Evolutionary conservation across 2,329 filamentous ascomycete genomes (phyloP).

Genomic region (Ceratocystis papillata): DNA sequence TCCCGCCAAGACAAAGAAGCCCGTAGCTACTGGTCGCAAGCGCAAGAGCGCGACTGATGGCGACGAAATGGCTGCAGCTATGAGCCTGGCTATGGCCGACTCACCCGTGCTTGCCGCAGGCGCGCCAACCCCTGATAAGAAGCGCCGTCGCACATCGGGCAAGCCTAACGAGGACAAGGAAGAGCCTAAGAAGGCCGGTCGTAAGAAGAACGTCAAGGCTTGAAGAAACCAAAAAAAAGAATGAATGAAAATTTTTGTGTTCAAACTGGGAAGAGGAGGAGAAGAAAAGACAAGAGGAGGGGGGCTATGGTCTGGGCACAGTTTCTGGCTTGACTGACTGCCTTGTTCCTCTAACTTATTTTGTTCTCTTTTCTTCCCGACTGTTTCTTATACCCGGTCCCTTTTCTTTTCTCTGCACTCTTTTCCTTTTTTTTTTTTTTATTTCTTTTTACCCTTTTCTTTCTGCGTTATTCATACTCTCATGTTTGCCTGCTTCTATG

Average conservation of each 20-base stretch:
- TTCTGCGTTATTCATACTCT: slow-evolving; percentile 2
- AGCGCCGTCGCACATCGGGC: slow-evolving; percentile 47
- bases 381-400: slow-evolving; percentile 15
- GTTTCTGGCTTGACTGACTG: neutral
- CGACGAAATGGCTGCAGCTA: slow-evolving; percentile 30
- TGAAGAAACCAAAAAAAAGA: slow-evolving; percentile 14
- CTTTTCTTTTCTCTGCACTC: neutral
- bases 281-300: slow-evolving; percentile 1
- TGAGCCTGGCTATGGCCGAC: slow-evolving; percentile 34
- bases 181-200: slow-evolving; percentile 50
- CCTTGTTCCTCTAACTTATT: neutral
- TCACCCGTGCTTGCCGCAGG: slow-evolving; percentile 31
- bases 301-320: neutral
- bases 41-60: slow-evolving; percentile 39
- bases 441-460: slow-evolving; percentile 20
- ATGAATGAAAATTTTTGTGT: neutral
- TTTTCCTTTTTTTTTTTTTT: slow-evolving; percentile 15
- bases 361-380: slow-evolving; percentile 4
- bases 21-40: slow-evolving; percentile 39
- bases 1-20: slow-evolving; percentile 48
- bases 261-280: neutral
- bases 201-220: slow-evolving; percentile 45
- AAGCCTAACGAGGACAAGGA: slow-evolving; percentile 46
- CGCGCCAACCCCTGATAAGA: slow-evolving; percentile 47
- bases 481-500: slow-evolving; percentile 19